Evolutionary conservation across 345 rosid species (phyloP).

Genomic region (Laguncularia racemosa): DNA sequence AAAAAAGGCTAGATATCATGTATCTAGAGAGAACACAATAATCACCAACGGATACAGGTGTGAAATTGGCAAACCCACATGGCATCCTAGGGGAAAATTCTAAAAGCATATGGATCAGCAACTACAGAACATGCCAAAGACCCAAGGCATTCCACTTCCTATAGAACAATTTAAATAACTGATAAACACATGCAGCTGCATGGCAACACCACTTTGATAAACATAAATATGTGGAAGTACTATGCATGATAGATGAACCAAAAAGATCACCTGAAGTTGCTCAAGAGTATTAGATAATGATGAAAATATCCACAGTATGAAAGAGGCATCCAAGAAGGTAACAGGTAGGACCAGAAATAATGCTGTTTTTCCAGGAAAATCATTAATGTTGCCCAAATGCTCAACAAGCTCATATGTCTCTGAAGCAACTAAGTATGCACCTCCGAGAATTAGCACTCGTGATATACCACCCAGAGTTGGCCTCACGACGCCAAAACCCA

Average conservation of each 20-base stretch:
- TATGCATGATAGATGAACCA: background rate
- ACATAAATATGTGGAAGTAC: background rate
- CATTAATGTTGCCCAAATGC: constrained; percentile 89
- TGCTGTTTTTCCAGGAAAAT: constrained; percentile 69
- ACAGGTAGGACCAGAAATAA: constrained; percentile 76
- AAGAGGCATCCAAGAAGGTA: constrained; percentile 67
- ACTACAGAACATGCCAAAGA: background rate
- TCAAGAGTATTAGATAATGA: constrained; percentile 87
- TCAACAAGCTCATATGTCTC: constrained; percentile 84
- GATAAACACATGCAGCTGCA: background rate
- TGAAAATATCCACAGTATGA: constrained; percentile 92
- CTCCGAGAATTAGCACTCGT: constrained; percentile 70
- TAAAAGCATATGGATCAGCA: background rate
- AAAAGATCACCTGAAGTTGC: constrained; percentile 78
- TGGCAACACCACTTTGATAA: background rate
- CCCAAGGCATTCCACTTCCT: background rate
- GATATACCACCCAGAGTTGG: constrained; percentile 91
- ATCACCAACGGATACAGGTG: background rate
- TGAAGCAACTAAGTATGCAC: constrained; percentile 59
- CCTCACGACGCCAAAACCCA: constrained; percentile 93
- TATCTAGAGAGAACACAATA: background rate
- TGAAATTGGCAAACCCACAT: background rate
- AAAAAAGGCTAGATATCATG: too few species aligned
- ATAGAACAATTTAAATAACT: too few species aligned
- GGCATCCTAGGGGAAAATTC: background rate